These are phyloP conservation scores for Dentipellis sp. DNA, from an alignment of 768 basidiomycete genomes.

Conservation along the genomic window DNA sequence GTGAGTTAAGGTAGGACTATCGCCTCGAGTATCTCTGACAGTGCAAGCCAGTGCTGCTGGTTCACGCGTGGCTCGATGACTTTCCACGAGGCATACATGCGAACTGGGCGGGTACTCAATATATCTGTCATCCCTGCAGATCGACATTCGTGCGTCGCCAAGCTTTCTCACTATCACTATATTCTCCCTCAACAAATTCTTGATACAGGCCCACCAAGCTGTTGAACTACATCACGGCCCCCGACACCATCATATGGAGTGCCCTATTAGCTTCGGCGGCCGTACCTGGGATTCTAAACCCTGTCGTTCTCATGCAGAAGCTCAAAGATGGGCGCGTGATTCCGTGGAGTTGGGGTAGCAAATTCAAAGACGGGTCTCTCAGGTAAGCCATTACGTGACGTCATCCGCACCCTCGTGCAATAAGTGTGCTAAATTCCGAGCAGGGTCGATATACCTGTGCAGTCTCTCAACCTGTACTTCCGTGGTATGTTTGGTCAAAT, in stretches of 20 bases:
- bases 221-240: slow-evolving; percentile 93
- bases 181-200: slow-evolving; percentile 2
- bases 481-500: slow-evolving; percentile 41
- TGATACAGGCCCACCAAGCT: slow-evolving; percentile 79
- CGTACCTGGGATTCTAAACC: slow-evolving; percentile 91
- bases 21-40: background rate
- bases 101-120: slow-evolving; percentile 90
- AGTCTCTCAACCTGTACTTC: slow-evolving; percentile 81
- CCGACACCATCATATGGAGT: slow-evolving; percentile 81
- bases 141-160: slow-evolving; percentile 58
- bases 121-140: slow-evolving; percentile 90
- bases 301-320: slow-evolving; percentile 94
- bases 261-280: slow-evolving; percentile 84
- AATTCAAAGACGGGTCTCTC: slow-evolving; percentile 89
- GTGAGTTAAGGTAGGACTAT: slow-evolving; percentile 29
- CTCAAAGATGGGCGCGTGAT: slow-evolving; percentile 67
- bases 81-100: slow-evolving; percentile 88
- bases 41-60: slow-evolving; percentile 29
- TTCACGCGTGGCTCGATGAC: slow-evolving; percentile 93
- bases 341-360: slow-evolving; percentile 92
- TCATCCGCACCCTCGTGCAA: background rate
- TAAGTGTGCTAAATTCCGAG: background rate
- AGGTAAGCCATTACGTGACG: slow-evolving; percentile 35
- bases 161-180: background rate
- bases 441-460: slow-evolving; percentile 92